Evolutionary conservation across 345 rosid genomes (phyloP), one percentile per base, ranked within the genome.

Genomic region (Acer negundo): DNA sequence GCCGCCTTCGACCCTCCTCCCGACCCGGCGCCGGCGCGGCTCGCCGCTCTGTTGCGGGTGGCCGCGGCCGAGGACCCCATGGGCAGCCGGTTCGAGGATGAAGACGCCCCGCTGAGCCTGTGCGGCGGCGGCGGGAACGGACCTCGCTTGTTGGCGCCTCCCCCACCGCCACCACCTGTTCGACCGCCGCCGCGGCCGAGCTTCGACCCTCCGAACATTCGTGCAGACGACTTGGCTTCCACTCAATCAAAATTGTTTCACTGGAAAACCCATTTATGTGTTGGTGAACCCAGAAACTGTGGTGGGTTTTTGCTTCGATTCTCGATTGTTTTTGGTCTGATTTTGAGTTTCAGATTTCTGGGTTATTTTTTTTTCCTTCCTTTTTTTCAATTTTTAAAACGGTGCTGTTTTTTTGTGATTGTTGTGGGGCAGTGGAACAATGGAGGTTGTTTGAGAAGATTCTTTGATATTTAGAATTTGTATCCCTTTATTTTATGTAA

Each of bases 121-220:
- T 87, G 81, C 20, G 86, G 75, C 10, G 85, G 87, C 75, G 80
- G 88, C 13, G 89, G 89, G 77, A 82, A 87, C 4, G 92, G 86
- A 71, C 82, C 73, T 26, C 87, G 88, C 75, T 81, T 79, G 16
- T 89, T 85, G 16, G 24, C 49, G 3, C 84, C 89, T 15, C 87
- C 84, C 62, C 79, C 80, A 28, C 87, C 82, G 10, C 80, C 78
- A 26, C 82, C 79, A 51, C 79, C 85, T 15, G 51, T 68, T 53
- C 78, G 62, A n/a, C 84, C 86, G 66, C 89, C 85, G 67, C 90
- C 91, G 69, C 91, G 87, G 72, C 84, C 82, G 28, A 76, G 82
- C 72, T 89, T 89, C 11, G 90, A 80, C 40, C 84, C 87, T 67
- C 87, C 82, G 82, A 78, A 82, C 90, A 84, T 87, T 22, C 19